Evolutionary conservation across 768 basidiomycete genomes (phyloP).

Genomic region (Naganishia vaughanmartiniae): DNA sequence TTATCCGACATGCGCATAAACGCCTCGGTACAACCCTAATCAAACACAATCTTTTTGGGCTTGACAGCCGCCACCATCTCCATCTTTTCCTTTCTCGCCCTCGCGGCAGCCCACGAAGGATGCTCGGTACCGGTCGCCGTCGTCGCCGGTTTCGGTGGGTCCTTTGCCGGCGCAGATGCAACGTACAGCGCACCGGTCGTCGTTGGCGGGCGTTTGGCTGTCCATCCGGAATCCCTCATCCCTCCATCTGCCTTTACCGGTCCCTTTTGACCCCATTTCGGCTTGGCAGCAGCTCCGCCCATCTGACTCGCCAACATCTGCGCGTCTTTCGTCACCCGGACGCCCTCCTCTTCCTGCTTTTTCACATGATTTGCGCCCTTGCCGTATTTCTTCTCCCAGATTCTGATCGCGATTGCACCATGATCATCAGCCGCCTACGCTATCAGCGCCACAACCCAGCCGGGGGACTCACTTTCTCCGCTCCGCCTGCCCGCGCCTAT

Average conservation of each 20-base stretch:
- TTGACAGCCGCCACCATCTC: conserved; percentile 59
- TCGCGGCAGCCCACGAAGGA: conserved; percentile 96
- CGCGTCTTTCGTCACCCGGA: conserved; percentile 17
- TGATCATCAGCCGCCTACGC: conserved; percentile 6
- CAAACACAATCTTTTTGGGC: conserved; percentile 76
- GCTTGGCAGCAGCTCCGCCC: conserved; percentile 7
- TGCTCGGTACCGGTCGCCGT: conserved; percentile 61
- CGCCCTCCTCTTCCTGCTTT: conserved; percentile 55
- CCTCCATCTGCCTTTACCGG: conserved; percentile 4
- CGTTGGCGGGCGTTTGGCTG: conserved; percentile 8
- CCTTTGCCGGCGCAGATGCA: neutral
- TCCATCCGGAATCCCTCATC: conserved; percentile 20
- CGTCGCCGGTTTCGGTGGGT: conserved; percentile 23
- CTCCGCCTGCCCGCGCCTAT: conserved; percentile 89
- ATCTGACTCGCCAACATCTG: conserved; percentile 32
- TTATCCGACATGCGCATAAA: too few relatives aligned
- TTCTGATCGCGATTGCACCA: conserved; percentile 57
- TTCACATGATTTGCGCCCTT: conserved; percentile 86
- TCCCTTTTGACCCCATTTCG: conserved; percentile 12
- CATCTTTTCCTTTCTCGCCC: conserved; percentile 60
- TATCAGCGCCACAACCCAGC: neutral
- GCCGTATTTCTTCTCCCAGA: conserved; percentile 98
- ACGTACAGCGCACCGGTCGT: neutral
- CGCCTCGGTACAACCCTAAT: conserved; percentile 35
- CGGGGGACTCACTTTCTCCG: conserved; percentile 73